Evolutionary conservation across 2,329 filamentous ascomycete genomes (phyloP), one percentile per base, ranked within the genome.

Genomic region (Aspergillus caelatus): DNA sequence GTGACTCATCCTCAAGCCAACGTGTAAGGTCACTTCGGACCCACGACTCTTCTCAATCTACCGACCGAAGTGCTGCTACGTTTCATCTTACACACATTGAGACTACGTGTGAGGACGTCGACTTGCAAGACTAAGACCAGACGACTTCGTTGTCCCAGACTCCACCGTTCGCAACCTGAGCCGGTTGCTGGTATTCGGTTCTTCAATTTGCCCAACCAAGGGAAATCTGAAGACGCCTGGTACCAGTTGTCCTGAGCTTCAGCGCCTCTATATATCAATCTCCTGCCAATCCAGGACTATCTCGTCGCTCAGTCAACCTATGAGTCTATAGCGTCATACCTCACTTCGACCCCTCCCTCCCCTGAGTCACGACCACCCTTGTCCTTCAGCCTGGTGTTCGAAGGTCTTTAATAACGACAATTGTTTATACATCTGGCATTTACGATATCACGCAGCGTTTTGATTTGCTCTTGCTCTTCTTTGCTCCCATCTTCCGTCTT

Each of bases 371-470:
- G 68, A 68, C 67, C 62, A 43, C 61, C 61, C 59, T 63, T 62
- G 57, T 66, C 71, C 71, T 76, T 74, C 72, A 72, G 71, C 74
- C 75, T 68, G 74, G 74, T 75, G 75, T 76, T 77, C 71, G 74
- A 70, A 75, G 75, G 75, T 65, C 19, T 64, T 63, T 68, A 63
- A 54, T 70, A 57, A 69, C 69, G 67, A 67, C 59, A 62, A 65
- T 65, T 69, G 56, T 70, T 67, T 67, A 72, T 72, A 73, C 69
- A 67, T 72, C 62, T 64, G 67, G 68, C 70, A 68, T 71, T 78
- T 71, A 78, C 76, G 76, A 78, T 77, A 70, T 78, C 70, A 78
- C 76, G 76, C 75, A 78, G 76, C 76, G 76, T 69, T 75, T 68
- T 61, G 60, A 45, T 61, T 62, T 58, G 39, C 45, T 50, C 52